Evolutionary conservation across 2,329 filamentous ascomycete genomes (phyloP), one percentile per base, ranked within the genome.

Genomic region (Trichoderma sp.): DNA sequence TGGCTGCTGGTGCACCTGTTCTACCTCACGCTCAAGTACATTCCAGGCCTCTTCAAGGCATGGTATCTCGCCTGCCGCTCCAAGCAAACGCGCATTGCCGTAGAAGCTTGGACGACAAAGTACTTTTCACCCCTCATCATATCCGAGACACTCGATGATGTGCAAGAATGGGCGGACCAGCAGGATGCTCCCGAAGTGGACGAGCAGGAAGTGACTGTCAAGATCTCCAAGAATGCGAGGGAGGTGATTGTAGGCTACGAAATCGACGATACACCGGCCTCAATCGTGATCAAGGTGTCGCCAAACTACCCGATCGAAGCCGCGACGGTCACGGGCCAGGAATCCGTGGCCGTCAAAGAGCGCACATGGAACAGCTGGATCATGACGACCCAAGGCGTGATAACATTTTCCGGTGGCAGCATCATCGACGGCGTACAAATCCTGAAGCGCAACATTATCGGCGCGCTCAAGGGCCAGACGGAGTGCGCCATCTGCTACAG

Each of bases 401-500:
- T 99, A 73, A 94, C 92, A 50, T 97, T 98, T 76, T 92, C 92
- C 70, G 94, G 95, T 74, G 93, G 93, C 64, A 92, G 87, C 76
- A 87, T 99, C 67, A 91, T 94, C 64, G 94, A 98, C 73, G 95
- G 94, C 1, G 82, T 99, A 34, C 84, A 90, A 13, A 89, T 92
- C 9, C 98, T 97, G 84, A 89, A 92, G 71, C 88, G 90, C 70
- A 98, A 98, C 77, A 90, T 99, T 13, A 87, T 90, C 15, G 92
- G 93, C 1, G 92, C 92, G 4, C 85, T 99, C 71, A 95, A 97
- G 81, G 95, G 94, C 39, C 94, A 98, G 79, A 92, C 87, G 22
- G 95, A 99, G 79, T 99, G 95, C 76, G 93, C 95, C 10, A 98
- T 98, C 76, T 98, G 94, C 83, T 98, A 98, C 82, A 93, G 90